phyloP scores from a whole-genome alignment of 345 rosid species.

The Syzygium aromaticum region DNA sequence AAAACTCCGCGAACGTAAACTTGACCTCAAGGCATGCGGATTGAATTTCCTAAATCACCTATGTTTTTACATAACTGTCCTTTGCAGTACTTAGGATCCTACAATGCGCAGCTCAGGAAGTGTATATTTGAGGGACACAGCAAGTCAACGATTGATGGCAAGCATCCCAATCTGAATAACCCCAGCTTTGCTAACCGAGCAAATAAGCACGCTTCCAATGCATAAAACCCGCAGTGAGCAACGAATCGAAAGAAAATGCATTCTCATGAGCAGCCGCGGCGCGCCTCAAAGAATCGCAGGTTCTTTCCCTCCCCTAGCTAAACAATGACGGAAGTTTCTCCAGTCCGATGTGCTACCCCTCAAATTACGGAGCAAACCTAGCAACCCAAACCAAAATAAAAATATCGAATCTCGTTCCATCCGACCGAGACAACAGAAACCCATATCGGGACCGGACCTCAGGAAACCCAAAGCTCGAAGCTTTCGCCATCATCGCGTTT shows the following conservation, averaged over 20 bases:
- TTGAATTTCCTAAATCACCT: neutral
- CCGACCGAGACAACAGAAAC: neutral
- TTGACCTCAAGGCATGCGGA: neutral
- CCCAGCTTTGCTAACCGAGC: neutral
- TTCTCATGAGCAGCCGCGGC: neutral
- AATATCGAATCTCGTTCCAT: neutral
- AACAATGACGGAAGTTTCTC: neutral
- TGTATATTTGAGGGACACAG: neutral
- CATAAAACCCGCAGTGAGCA: neutral
- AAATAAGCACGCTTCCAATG: neutral
- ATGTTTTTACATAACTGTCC: neutral
- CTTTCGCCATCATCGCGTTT: neutral
- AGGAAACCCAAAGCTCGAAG: neutral
- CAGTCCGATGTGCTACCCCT: neutral
- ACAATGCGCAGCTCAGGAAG: neutral
- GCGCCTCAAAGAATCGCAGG: neutral
- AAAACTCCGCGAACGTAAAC: neutral
- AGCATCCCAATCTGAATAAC: neutral
- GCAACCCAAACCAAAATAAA: neutral
- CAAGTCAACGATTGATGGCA: neutral
- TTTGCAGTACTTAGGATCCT: neutral
- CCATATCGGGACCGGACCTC: neutral
- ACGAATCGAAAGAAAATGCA: neutral
- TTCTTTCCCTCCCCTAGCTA: neutral
- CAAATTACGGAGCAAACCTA: neutral